A percentile compares a stretch with the other conserved stretches of the same genome.
phyloP scores from a whole-genome alignment of 371 early-diverging fungal genomes.

The Mucor racemosus region DNA sequence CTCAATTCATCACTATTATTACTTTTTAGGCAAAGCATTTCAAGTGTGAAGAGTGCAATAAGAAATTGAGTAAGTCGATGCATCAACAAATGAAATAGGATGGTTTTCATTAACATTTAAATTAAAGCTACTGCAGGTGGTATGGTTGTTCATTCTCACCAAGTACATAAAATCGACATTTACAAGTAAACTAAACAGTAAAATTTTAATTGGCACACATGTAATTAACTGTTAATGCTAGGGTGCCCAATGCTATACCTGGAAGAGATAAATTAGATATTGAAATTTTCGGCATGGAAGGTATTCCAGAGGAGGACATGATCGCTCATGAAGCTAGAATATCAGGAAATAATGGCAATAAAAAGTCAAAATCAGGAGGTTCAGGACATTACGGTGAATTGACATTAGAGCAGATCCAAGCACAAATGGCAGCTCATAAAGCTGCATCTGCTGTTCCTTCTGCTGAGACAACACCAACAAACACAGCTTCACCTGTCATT shows the following conservation, averaged over 20 bases:
- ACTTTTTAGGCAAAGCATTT: conserved; percentile 91
- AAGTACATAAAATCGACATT: conserved; percentile 92
- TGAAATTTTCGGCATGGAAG: conserved; percentile 96
- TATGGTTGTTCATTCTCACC: conserved; percentile 87
- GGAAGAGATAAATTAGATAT: conserved; percentile 87
- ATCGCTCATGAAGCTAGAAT: conserved; percentile 65
- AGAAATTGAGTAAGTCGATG: conserved; percentile 71
- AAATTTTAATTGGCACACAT: too few species aligned
- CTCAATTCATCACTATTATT: neutral
- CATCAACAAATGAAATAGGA: neutral
- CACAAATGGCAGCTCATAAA: conserved; percentile 46
- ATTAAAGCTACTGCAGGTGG: conserved; percentile 80
- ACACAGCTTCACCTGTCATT: neutral
- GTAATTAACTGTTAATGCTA: too few species aligned
- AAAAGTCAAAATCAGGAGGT: conserved; percentile 34
- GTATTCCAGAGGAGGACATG: conserved; percentile 87
- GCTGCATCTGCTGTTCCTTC: conserved; percentile 17
- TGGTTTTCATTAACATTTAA: neutral
- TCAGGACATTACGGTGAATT: conserved; percentile 44
- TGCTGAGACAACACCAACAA: neutral
- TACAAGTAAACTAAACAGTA: conserved; percentile 74
- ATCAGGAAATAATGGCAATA: conserved; percentile 28
- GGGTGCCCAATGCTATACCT: conserved; percentile 86
- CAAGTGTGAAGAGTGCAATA: conserved; percentile 85
- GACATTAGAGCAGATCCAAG: conserved; percentile 47